Evolutionary conservation across 2,329 filamentous ascomycete genomes (phyloP), one percentile per base, ranked within the genome.

Genomic region (Coniochaeta pulveracea): DNA sequence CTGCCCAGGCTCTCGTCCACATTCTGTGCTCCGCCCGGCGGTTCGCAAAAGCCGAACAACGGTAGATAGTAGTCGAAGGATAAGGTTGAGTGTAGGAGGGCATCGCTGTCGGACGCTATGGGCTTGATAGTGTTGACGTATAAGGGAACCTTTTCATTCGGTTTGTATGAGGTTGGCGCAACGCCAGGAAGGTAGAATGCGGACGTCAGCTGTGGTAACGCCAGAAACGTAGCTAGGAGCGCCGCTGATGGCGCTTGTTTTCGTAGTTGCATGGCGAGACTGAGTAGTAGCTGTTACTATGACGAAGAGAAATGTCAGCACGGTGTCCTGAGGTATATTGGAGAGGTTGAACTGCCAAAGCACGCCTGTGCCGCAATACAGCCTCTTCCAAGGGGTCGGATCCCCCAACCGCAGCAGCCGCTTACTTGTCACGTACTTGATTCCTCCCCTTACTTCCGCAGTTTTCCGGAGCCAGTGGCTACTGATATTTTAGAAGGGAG

Each of bases 141-240:
- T 31, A 98, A 72, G 16, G 88, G 85, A 16, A 98, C 91, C 17
- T 63, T 63, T 47, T 91, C 83, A 51, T 77, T 82, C 34, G 66
- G 62, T 48, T 83, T 76, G 65, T 98, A 98, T 36, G 89, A 89
- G 26, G 85, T 93, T 15, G 91, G 91, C 43, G 89, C 88, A 47
- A 95, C 86, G 46, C 91, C 91, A 23, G 89, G 91, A 25, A 98
- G 82, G 62, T 98, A 98, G 64, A 96, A 98, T 35, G 85, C 85
- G 3, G 76, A 68, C 10, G 66, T 59, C 22, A 76, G 53, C 40
- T 71, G 64, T 16, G 74, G 69, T 18, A 64, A 50, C 29, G 62
- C 57, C 23, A 76, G 50, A 29, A 75, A 50, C 17, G 68, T 56
- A 28, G 62, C 56, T 15, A 72, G 49, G 33, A 73, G 59, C 52